Evolutionary conservation across 2,329 filamentous ascomycete genomes (phyloP).

Genomic region (Penicillium corylophilum): DNA sequence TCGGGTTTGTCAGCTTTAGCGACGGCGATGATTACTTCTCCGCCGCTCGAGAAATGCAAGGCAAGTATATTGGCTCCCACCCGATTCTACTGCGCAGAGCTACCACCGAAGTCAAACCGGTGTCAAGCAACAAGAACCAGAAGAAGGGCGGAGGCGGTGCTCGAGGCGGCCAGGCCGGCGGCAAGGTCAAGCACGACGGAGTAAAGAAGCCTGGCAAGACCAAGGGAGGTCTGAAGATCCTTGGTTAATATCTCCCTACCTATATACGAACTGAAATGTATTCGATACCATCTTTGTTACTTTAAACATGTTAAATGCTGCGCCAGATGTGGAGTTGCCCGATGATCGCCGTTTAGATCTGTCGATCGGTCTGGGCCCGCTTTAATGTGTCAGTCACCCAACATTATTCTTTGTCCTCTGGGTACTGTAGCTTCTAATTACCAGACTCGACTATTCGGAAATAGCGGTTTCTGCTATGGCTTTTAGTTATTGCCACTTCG

Average conservation of each 20-base stretch:
- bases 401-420: neutral
- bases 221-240: constrained; percentile 45
- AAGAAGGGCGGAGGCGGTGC: constrained; percentile 45
- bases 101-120: constrained; percentile 85
- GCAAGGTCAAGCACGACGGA: constrained; percentile 46
- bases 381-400: neutral
- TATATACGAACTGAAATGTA: neutral
- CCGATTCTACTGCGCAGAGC: constrained; percentile 84
- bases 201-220: constrained; percentile 49
- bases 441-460: neutral
- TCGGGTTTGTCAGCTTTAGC: constrained; percentile 93
- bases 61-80: constrained; percentile 98
- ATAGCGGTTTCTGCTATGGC: neutral
- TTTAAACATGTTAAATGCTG: neutral
- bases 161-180: constrained; percentile 36
- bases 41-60: constrained; percentile 96
- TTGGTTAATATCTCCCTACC: constrained; percentile 34
- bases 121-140: constrained; percentile 66
- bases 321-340: neutral
- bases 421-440: neutral
- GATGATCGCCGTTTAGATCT: neutral
- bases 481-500: neutral
- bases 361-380: constrained; percentile 3
- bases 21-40: constrained; percentile 96
- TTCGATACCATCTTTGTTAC: neutral